phyloP scores from a whole-genome alignment of 495 filamentous ascomycete genomes.

The Lichina pygmaea region DNA sequence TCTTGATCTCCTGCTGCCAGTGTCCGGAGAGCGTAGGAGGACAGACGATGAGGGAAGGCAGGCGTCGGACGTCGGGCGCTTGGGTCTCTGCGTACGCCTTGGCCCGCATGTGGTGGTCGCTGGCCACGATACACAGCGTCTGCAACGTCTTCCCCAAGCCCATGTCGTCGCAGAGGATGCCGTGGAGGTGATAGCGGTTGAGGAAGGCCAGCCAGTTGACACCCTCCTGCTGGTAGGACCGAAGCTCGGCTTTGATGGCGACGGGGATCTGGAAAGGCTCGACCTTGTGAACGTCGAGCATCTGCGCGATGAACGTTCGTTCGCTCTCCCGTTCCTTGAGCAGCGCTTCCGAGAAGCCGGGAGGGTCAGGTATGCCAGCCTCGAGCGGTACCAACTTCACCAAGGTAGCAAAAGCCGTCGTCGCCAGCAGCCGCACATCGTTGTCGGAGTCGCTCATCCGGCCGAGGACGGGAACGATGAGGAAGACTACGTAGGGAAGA shows the following conservation, averaged over 20 bases:
- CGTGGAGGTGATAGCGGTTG: conserved; percentile 90
- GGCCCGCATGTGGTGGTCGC: conserved; percentile 79
- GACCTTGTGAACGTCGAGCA: conserved; percentile 85
- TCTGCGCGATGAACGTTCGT: conserved; percentile 85
- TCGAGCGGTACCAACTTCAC: conserved; percentile 98
- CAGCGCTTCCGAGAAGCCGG: conserved; percentile 67
- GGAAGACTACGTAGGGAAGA: conserved; percentile 91
- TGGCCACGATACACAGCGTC: conserved; percentile 91
- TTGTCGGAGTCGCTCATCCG: conserved; percentile 99
- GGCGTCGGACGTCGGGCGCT: conserved; percentile 41
- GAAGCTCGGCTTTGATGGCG: conserved; percentile 81
- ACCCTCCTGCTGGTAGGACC: conserved; percentile 93
- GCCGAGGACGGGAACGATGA: conserved; percentile 91
- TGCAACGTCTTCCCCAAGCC: conserved; percentile 93
- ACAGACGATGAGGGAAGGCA: conserved; percentile 86
- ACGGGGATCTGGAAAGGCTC: conserved; percentile 85
- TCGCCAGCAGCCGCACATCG: conserved; percentile 78
- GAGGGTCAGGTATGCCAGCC: conserved; percentile 89
- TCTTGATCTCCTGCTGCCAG: conserved; percentile 91
- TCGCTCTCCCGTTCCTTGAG: conserved; percentile 77
- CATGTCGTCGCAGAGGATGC: conserved; percentile 98
- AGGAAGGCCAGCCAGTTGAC: conserved; percentile 98
- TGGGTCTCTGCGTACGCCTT: conserved; percentile 67
- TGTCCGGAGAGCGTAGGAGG: conserved; percentile 94
- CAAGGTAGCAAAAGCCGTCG: conserved; percentile 85